Evolutionary conservation across 1,139 yeast species (phyloP).

Genomic region (Lodderomyces parapsilosis): DNA sequence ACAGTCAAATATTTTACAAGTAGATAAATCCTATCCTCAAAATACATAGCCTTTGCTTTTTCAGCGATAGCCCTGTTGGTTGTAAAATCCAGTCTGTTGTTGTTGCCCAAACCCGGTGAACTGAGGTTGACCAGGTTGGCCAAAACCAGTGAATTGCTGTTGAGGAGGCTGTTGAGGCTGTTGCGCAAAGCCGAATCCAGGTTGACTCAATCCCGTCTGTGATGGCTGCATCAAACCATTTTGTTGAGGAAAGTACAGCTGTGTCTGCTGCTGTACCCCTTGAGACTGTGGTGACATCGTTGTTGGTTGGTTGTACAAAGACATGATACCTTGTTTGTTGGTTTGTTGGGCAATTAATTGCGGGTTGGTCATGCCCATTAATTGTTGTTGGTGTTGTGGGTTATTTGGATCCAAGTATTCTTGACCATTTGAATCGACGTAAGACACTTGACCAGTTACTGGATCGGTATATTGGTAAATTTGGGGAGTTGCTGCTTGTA

Average conservation of each 20-base stretch:
- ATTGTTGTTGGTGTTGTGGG: constrained; percentile 51
- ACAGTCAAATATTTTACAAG: too few species aligned
- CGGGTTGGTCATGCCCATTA: constrained; percentile 44
- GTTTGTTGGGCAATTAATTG: constrained; percentile 45
- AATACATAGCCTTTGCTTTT: too few species aligned
- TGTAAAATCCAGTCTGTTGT: constrained; percentile 15
- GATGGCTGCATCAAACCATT: constrained; percentile 19
- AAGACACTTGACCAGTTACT: constrained; percentile 56
- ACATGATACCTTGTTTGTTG: constrained; percentile 40
- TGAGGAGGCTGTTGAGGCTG: constrained; percentile 21
- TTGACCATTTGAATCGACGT: constrained; percentile 59
- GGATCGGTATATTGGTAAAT: constrained; percentile 66
- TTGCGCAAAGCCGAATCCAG: constrained; percentile 15
- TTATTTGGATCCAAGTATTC: constrained; percentile 57
- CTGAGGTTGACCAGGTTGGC: constrained; percentile 16
- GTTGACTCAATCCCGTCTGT: constrained; percentile 23
- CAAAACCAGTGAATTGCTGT: constrained; percentile 15
- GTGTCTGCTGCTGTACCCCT: constrained; percentile 15
- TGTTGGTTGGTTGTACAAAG: constrained; percentile 40
- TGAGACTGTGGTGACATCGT: constrained; percentile 13
- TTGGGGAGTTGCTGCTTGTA: constrained; percentile 28
- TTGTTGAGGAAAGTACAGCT: constrained; percentile 19
- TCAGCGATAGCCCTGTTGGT: constrained; percentile 15
- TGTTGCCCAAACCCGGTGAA: constrained; percentile 15
- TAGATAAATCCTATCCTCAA: too few species aligned